Percentiles rank a stretch among this genome's conserved stretches.
Evolutionary conservation across 2,329 filamentous ascomycete species (phyloP).

Genomic region (Stagonosporopsis vannaccii): DNA sequence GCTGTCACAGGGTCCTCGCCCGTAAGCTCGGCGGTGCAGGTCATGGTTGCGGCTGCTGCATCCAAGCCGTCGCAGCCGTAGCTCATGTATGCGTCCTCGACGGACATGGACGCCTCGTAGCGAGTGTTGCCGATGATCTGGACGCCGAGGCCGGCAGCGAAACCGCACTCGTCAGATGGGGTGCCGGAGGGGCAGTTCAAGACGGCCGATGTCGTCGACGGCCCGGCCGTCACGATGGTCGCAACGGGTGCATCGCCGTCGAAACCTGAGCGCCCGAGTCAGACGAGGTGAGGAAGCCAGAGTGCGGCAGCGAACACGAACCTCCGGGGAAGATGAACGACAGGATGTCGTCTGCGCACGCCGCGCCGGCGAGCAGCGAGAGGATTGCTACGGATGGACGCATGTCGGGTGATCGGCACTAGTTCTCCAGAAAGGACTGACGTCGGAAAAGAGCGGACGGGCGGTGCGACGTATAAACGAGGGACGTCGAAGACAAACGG

Average conservation of each 20-base stretch:
- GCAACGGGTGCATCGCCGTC: slow-evolving; percentile 34
- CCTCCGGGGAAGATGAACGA: slow-evolving; percentile 35
- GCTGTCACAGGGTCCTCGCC: slow-evolving; percentile 29
- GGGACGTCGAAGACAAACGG: slow-evolving; percentile 8
- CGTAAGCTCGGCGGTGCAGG: slow-evolving; percentile 33
- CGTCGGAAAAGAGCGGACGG: slow-evolving; percentile 2
- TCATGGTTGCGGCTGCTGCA: slow-evolving; percentile 29
- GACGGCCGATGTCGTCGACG: slow-evolving; percentile 32
- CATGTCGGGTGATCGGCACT: slow-evolving; percentile 24
- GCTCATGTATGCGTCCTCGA: slow-evolving; percentile 27
- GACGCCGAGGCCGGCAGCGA: slow-evolving; percentile 30
- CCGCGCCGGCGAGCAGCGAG: slow-evolving; percentile 27
- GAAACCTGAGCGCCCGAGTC: slow-evolving; percentile 13
- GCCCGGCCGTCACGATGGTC: slow-evolving; percentile 28
- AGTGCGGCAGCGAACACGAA: slow-evolving; percentile 12
- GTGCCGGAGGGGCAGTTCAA: slow-evolving; percentile 32
- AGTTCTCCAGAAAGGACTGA: neutral
- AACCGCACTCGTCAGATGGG: slow-evolving; percentile 35
- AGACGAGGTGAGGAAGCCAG: neutral
- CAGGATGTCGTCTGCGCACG: slow-evolving; percentile 26
- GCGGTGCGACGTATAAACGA: slow-evolving; percentile 12
- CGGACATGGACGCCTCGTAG: slow-evolving; percentile 31
- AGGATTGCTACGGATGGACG: slow-evolving; percentile 32
- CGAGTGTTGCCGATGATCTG: slow-evolving; percentile 21
- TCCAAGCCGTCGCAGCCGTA: slow-evolving; percentile 37